These are phyloP conservation scores for Oryza glumipatula DNA, from an alignment of 176 grass and related monocot genomes.

Conservation along the genomic window DNA sequence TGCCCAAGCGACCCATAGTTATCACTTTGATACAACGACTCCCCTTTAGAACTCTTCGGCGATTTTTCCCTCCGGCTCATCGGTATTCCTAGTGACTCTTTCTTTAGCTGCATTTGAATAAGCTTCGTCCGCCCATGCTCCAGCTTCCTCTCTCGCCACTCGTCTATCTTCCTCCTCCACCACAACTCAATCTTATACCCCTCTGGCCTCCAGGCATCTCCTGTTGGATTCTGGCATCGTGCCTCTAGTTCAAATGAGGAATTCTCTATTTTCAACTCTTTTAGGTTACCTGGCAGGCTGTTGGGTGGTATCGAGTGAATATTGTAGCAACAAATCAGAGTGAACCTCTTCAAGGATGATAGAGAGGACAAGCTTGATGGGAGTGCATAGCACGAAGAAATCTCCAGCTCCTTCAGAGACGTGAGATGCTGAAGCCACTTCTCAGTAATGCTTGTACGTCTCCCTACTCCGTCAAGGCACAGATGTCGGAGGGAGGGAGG, in stretches of 20 bases:
- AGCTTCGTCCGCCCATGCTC: not conserved
- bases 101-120: not conserved
- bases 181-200: not conserved
- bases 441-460: not conserved
- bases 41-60: too few species aligned
- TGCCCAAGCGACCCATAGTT: too few species aligned
- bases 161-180: not conserved
- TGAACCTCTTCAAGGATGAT: slow-evolving; percentile 24
- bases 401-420: slow-evolving; percentile 16
- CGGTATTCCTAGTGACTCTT: not conserved
- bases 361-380: slow-evolving; percentile 1
- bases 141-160: not conserved
- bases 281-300: slow-evolving; percentile 26
- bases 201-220: not conserved
- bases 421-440: slow-evolving; percentile 17
- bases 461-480: not conserved
- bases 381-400: not conserved
- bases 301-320: not conserved
- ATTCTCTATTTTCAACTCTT: not conserved
- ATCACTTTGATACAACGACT: too few species aligned
- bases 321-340: not conserved
- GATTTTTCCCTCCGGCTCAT: too few species aligned
- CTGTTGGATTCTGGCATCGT: slow-evolving; percentile 12
- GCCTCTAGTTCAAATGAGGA: slow-evolving; percentile 4
- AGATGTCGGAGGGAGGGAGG: slow-evolving; percentile 13